Evolutionary conservation across 225 moss, liverwort and hornwort species (phyloP).

Genomic region (Physcomitrium patens): DNA sequence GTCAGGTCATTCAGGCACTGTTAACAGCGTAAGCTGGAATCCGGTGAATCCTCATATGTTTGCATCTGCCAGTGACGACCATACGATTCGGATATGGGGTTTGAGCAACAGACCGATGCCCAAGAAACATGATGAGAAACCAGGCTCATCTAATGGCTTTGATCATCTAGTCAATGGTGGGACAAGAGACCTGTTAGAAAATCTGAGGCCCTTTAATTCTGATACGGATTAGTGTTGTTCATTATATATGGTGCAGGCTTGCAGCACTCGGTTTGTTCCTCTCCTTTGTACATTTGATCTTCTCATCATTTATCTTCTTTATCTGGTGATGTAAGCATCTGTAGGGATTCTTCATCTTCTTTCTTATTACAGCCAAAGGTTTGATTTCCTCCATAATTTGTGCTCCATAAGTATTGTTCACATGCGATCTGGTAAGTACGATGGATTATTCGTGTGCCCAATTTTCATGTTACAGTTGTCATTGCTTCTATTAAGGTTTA

Average conservation of each 20-base stretch:
- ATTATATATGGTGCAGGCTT: slow-evolving; percentile 39
- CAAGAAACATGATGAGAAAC: slow-evolving; percentile 54
- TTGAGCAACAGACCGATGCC: slow-evolving; percentile 66
- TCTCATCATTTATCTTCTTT: slow-evolving; percentile 58
- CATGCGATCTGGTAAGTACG: too few relatives aligned
- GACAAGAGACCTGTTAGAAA: slow-evolving; percentile 95
- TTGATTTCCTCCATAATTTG: slow-evolving; percentile 22
- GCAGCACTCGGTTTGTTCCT: slow-evolving; percentile 49
- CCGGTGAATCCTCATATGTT: slow-evolving; percentile 99
- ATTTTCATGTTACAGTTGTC: too few relatives aligned
- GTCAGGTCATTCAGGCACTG: slow-evolving; percentile 96
- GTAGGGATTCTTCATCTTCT: slow-evolving; percentile 52
- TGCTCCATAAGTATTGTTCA: too few relatives aligned
- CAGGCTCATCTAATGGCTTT: slow-evolving; percentile 83
- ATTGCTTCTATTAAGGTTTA: too few relatives aligned
- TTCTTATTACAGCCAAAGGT: slow-evolving; percentile 37
- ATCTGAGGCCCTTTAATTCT: slow-evolving; percentile 90
- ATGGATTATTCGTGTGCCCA: too few relatives aligned
- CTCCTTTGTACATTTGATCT: slow-evolving; percentile 61
- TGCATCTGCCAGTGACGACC: slow-evolving; percentile 99
- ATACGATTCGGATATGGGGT: slow-evolving; percentile 99
- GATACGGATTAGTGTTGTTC: slow-evolving; percentile 57
- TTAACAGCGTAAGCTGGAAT: slow-evolving; percentile 99
- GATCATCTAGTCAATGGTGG: slow-evolving; percentile 98
- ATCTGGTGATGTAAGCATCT: slow-evolving; percentile 56